Evolutionary conservation across 495 filamentous ascomycete genomes (phyloP), one percentile per base, ranked within the genome.

Genomic region (Xylaria longipes): DNA sequence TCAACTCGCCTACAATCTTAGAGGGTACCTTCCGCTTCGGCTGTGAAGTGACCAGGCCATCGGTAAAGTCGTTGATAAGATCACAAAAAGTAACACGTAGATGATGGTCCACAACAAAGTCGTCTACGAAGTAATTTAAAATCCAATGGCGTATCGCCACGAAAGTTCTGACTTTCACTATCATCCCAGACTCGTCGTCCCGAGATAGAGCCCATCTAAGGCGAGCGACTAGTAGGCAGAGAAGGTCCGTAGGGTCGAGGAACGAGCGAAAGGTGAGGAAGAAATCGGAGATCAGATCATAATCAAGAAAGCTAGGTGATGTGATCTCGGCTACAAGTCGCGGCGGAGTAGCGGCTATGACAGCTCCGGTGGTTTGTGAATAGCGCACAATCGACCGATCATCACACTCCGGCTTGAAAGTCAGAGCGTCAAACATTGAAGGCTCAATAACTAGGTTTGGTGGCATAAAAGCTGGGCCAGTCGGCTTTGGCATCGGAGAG

Each of bases 131-230:
- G 78, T 98, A 99, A 76, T 99, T 99, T 72, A 99, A 82, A 69
- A 99, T 95, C 96, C 96, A 99, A 79, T 99, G 96, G 71, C 96
- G 91, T 45, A 98, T 87, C 31, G 97, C 96, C 29, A 97, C 97
- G 83, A 99, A 99, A 0, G 94, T 96, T 60, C 96, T 91, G 60
- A 99, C 97, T 62, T 94, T 88, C 25, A 99, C 97, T 35, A 98
- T 92, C 73, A 92, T 91, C 14, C 96, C 97, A 71, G 91, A 90
- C 75, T 98, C 93, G 75, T 97, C 94, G 45, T 87, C 81, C 58
- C 93, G 87, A 65, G 89, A 87, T 70, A 98, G 85, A 2, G 97
- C 96, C 95, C 95, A 98, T 74, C 91, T 87, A 52, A 98, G 84
- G 4, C 96, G 91, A 2, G 93, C 91, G 68, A 97, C 86, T 11